Evolutionary conservation across 768 basidiomycete genomes (phyloP).

Genomic region (Podaxis sp.): DNA sequence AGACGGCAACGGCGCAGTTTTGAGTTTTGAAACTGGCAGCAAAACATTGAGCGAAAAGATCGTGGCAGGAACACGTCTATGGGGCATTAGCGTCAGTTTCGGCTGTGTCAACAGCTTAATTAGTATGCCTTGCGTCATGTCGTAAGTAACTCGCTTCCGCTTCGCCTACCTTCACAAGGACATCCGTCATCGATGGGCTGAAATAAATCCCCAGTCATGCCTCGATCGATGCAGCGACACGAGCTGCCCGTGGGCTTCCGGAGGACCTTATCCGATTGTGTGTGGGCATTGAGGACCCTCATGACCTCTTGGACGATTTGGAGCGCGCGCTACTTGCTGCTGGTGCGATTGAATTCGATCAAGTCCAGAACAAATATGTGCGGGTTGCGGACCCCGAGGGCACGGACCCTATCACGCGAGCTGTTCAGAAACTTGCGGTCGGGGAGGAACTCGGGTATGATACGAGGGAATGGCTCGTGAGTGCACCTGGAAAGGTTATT

Average conservation of each 20-base stretch:
- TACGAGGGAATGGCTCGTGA: conserved; percentile 73
- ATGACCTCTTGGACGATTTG: conserved; percentile 92
- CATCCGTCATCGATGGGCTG: conserved; percentile 4
- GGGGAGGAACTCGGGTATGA: conserved; percentile 30
- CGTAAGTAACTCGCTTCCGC: conserved; percentile 55
- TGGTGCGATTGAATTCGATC: conserved; percentile 71
- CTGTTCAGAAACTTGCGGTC: conserved; percentile 56
- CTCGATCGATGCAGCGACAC: conserved; percentile 92
- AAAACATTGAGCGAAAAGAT: conserved; percentile 88
- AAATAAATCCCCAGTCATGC: conserved; percentile 64
- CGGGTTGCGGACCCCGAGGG: conserved; percentile 27
- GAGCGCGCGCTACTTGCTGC: conserved; percentile 90
- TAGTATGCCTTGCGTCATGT: conserved; percentile 99
- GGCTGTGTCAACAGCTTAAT: conserved; percentile 98
- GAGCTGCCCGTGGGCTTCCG: conserved; percentile 95
- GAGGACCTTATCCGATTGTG: conserved; percentile 98
- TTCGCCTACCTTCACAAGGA: conserved; percentile 10
- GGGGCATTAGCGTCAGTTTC: conserved; percentile 98
- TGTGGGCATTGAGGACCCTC: conserved; percentile 95
- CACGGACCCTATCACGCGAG: conserved; percentile 40
- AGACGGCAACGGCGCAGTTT: conserved; percentile 86
- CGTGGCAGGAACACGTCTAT: conserved; percentile 87
- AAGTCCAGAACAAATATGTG: conserved; percentile 48
- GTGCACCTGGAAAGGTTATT: conserved; percentile 97
- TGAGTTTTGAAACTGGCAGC: conserved; percentile 93